Evolutionary conservation across 441 rosid genomes (phyloP), one percentile per base, ranked within the genome.

Genomic region (Eugenia klotzschiana): DNA sequence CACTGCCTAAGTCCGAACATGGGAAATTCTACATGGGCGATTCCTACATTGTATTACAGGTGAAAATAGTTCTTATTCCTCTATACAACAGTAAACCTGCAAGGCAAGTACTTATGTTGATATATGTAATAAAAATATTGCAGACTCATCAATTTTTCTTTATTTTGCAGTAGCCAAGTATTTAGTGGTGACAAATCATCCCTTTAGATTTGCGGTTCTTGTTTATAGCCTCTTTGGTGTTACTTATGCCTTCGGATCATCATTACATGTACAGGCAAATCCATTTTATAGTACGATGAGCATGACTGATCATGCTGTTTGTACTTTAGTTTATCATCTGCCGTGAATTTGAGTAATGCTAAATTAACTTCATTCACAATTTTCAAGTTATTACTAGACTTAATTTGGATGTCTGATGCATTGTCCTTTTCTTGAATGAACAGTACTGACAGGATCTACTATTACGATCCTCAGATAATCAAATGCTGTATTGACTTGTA

Each of bases 21-120:
- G 85, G 85, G 43, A 84, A 84, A 50, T 84, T 84, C 53, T 84
- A 79, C 60, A 84, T 74, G 18, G 83, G 85, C 18, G 85, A 84
- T 80, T 84, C 85, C 27, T 84, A 84, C 51, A 80, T 84, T 27
- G 60, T 84, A 25, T 73, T 83, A 37, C 54, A 74, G 81, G 84
- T 69, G 29, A 83, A 64, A 64, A 33, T 33, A 33, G 46, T 64
- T 64, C 46, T 64, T 64, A 33, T 22, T 64, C 74, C 74, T 64
- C 74, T 1, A 3, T 33, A 33, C 33, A 37, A 64, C 4, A 1
- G 43, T 64, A 20, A 64, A 33, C 14, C 46, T 1, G 43, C 74
- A 64, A 33, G 74, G 13, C 14, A 12, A 64, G 25, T 64, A 64
- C 43, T 64, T 64, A 12, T 64, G 74, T 64, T 64, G 43, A 64